These are phyloP conservation scores for Elasticomyces elasticus DNA, from an alignment of 495 filamentous ascomycete genomes.

Conservation along the genomic window DNA sequence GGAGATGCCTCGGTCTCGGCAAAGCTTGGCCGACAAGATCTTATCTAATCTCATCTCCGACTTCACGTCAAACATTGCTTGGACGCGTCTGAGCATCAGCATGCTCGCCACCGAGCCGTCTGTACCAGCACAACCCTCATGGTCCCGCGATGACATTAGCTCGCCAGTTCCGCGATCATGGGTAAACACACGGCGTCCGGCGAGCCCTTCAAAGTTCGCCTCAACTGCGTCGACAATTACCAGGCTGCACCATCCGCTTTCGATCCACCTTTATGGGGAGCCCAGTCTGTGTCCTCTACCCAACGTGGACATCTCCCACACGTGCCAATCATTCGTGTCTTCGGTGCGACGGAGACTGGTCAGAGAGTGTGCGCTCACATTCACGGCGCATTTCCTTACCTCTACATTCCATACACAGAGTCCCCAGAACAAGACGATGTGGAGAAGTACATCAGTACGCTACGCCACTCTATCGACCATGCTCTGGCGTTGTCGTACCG, in stretches of 20 bases:
- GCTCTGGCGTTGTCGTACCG: constrained; percentile 74
- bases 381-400: constrained; percentile 89
- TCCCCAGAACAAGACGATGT: constrained; percentile 56
- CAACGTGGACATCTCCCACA: constrained; percentile 50
- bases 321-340: constrained; percentile 82
- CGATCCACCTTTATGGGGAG: constrained; percentile 63
- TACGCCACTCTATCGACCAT: constrained; percentile 76
- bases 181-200: neutral
- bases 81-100: neutral
- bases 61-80: neutral
- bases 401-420: constrained; percentile 80
- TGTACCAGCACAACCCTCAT: no score
- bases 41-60: neutral
- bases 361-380: constrained; percentile 96
- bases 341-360: constrained; percentile 87
- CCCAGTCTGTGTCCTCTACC: constrained; percentile 35
- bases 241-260: constrained; percentile 65
- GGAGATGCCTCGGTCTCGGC: neutral
- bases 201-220: constrained; percentile 59
- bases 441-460: constrained; percentile 54
- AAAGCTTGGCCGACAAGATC: neutral
- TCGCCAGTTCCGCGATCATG: constrained; percentile 8
- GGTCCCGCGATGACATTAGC: neutral
- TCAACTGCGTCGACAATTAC: constrained; percentile 94
- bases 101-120: no score